Evolutionary conservation across 768 basidiomycete species (phyloP), one percentile per base, ranked within the genome.

Genomic region (Pleurotus sapidus): DNA sequence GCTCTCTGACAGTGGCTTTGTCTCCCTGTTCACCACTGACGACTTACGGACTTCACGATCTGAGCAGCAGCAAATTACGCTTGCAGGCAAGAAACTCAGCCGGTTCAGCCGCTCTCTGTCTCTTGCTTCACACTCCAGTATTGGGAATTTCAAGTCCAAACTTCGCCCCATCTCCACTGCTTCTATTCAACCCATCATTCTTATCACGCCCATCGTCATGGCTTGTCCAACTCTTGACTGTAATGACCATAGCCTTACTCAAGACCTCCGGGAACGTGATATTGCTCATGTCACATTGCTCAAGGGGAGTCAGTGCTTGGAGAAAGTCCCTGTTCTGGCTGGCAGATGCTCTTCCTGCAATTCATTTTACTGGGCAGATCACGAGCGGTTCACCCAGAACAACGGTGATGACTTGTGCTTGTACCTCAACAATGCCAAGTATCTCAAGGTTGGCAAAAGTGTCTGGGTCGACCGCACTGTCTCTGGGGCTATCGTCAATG

Each of bases 251-350:
- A 42, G 46, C 18, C 43, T 64, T 5, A 37, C 48, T 15, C 57
- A 58, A 38, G 18, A 18, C 8, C 58, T 60, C 15, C 58, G 60
- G 24, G 5, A 45, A n/a, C 17, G 60, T 4, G 61, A 64, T 59
- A 55, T 61, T 30, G 57, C 65, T 27, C 37, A 38, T 23, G 65
- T 66, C 2, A 65, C 57, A 27, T 49, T 65, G 40, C 55, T 66
- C 2, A 60, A 62, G 53, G 62, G 57, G 12, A 58, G 56, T 24
- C 12, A 2, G 3, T 37, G 60, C 3, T 49, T 60, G 57, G 17
- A 59, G 11, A 57, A 60, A 57, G 58, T 59, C 9, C 49, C 47
- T 30, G 57, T 66, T 2, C 54, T 66, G 9, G 39, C 60, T 45
- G 64, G 62, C 30, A 2, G 47, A 17, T 66, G 65, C 43, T 8